Base-by-base conservation (phyloP, 1,284 basidiomycete genomes). In the Lentinus polychrous region DNA sequence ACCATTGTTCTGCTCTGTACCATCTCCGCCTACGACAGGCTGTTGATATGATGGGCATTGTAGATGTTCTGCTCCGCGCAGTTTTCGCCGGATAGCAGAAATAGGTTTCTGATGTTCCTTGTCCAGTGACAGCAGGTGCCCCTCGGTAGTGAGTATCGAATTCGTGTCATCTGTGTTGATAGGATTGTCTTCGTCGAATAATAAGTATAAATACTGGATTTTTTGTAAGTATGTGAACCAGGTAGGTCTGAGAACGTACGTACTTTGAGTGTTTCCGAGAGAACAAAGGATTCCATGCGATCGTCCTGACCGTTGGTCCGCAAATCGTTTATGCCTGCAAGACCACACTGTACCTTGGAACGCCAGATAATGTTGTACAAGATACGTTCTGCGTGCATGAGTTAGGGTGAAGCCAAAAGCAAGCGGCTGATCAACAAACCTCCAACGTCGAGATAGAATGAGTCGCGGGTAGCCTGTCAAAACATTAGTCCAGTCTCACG, bases 71-170 rank as follows among this genome's bases (percentile, higher is more conserved):
- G 78, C 74, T 27, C 76, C 72, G 23, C 86, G 81, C 52, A 84
- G 66, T 55, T 76, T 76, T 55, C 79, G 76, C 2, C 83, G 77
- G 3, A 75, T 69, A 8, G 72, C 52, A 4, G 85, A 81, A 27
- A 79, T 69, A 5, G 79, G 75, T 52, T 72, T 75, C 15, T 84
- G 66, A 39, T 79, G 69, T 39, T 75, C 57, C 10, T 55, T 63
- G 0, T 78, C 78, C 15, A 96, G 74, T 15, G 73, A 75, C 22
- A 97, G 71, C n/a, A 92, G 78, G 61, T 97, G 94, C 0, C 93
- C 94, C 66, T 97, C 94, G 0, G 94, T 97, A 1, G 91, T 91
- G 61, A 94, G 87, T 2, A 96, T 87, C 53, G 84, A 86, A 58
- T 88, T 83, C 2, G 83, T 87, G 58, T 89, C 83, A 54, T 90